Base-by-base conservation (phyloP, 805 yeast genomes). In the Yamadazyma nakazawae region DNA sequence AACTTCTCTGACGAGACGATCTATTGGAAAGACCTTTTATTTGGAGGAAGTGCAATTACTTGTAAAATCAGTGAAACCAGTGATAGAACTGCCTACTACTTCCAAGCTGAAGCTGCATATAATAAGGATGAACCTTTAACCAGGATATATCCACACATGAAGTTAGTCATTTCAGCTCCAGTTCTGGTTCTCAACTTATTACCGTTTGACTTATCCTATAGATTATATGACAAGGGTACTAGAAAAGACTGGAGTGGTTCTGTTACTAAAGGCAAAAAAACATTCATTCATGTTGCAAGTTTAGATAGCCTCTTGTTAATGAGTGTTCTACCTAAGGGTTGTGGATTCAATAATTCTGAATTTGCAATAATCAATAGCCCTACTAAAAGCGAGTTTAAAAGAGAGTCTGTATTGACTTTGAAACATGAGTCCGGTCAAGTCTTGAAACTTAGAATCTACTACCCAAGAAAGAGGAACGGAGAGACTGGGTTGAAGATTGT, bases 111-210 rank as follows among this genome's bases (percentile, higher is more conserved):
- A 54, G 89, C 92, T 0, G 64, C 69, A 38, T 85, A 66, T 62
- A 81, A 85, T 52, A 61, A 68, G 14, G 72, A 76, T n/a, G 95
- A 88, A 52, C 90, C 89, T 0, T 67, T 90, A 21, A 77, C 87
- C 0, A 72, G 75, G 48, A 76, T 87, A 1, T 95, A 88, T 58
- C 99, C 99, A 0, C 94, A 88, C 56, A 77, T 92, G 87, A 76
- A 73, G 8, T 67, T 94, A 19, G 76, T 82, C 3, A 67, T 94
- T 6, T 81, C 94, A 0, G 88, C 98, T 0, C 98, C 99, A 0
- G 66, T 94, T 39, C 88, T 87, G 54, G 73, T 94, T 48, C 90
- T 87, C 54, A 94, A 94, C 58, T 68, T 89, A 43, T 63, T 95
- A 42, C 98, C 99, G 0, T 86, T 78, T 59, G 96, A 88, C 55